phyloP scores from a whole-genome alignment of 805 yeast species.

The Wickerhamiella azyma region DNA sequence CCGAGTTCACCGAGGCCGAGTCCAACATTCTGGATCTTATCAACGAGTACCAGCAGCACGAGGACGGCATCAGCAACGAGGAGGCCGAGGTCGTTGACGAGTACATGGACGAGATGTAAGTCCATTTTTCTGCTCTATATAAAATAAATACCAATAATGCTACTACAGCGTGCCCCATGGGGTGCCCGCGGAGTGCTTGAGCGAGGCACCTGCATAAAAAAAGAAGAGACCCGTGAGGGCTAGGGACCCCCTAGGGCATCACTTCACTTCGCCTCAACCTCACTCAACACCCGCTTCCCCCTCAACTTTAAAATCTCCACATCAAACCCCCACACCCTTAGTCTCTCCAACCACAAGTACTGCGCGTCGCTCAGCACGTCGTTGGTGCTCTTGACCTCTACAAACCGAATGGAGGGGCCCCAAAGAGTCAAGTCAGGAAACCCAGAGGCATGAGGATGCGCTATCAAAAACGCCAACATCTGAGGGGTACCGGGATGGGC shows the following conservation, averaged over 20 bases:
- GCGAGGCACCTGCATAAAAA: no score
- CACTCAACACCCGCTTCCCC: neutral
- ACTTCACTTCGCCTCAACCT: no score
- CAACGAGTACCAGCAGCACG: conserved; percentile 87
- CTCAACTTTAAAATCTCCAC: conserved; percentile 25
- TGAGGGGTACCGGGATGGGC: neutral
- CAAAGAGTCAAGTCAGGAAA: conserved; percentile 28
- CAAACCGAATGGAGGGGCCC: conserved; percentile 16
- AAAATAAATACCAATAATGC: neutral
- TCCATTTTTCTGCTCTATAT: neutral
- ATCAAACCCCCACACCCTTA: conserved; percentile 18
- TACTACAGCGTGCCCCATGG: no score
- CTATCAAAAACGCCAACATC: neutral
- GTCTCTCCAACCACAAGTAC: conserved; percentile 26
- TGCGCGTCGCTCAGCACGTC: conserved; percentile 28
- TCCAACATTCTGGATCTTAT: conserved; percentile 84
- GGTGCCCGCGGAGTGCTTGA: no score
- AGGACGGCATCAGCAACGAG: conserved; percentile 69
- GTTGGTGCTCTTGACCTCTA: conserved; percentile 28
- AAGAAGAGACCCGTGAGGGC: neutral
- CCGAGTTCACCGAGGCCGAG: conserved; percentile 90
- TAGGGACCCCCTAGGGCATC: no score
- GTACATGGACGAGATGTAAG: conserved; percentile 12
- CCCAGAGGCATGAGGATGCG: conserved; percentile 15
- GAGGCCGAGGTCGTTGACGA: conserved; percentile 52